Evolutionary conservation across 2,329 filamentous ascomycete genomes (phyloP), one percentile per base, ranked within the genome.

Genomic region (Beauveria asiatica): DNA sequence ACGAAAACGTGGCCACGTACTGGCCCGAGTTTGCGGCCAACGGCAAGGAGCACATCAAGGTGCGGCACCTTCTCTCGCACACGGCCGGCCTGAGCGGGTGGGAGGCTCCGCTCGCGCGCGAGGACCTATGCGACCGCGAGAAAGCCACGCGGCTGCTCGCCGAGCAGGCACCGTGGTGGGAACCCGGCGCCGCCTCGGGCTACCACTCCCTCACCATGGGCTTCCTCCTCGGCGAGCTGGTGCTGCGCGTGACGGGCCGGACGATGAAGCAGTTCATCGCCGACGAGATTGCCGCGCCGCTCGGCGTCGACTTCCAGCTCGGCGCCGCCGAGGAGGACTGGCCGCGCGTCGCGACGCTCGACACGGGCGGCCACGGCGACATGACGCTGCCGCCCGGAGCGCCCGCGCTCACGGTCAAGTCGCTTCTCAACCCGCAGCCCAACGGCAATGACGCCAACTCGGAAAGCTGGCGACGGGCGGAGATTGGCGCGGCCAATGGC

Each of bases 11-110:
- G 1, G 63, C 72, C 1, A 67, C 70, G 44, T 75, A 78, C 67
- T 80, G 77, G 77, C 77, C 77, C 1, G 77, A 78, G 49, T 79
- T 79, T 59, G 74, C 67, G 0, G 68, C 63, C 13, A 74, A 75
- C 21, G 76, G 74, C 42, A 78, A 78, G 52, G 66, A 74, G 44
- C 64, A 72, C 16, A 65, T 78, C 48, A 62, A 70, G 11, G 71
- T 79, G 6, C 68, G 70, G 1, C 76, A 79, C 61, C 16, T 77
- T 2, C 66, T 79, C 13, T 70, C 70, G 1, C 77, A 79, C 63
- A 74, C 69, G 0, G 69, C 76, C 0, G 71, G 74, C 7, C 58
- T 76, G 2, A 62, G 71, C 2, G 70, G 66, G 3, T 73, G 72
- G 65, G 65, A 77, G 11, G 57, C 67, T 1, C 66, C 67, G 0